Evolutionary conservation across 345 rosid genomes (phyloP).

Genomic region (Acer saccharum): DNA sequence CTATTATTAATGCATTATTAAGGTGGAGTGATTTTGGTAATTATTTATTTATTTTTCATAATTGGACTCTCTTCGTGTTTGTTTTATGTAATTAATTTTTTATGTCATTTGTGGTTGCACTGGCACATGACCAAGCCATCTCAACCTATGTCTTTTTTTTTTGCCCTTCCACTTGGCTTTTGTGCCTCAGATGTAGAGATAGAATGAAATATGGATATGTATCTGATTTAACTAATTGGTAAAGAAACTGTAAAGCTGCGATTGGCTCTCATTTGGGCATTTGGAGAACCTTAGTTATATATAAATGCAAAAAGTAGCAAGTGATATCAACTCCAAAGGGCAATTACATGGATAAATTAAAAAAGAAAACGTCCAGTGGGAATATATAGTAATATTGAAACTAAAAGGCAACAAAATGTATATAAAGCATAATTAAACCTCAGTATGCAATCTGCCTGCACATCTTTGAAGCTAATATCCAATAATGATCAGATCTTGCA

Average conservation of each 20-base stretch:
- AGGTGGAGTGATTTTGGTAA: no score
- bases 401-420: not conserved
- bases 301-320: not conserved
- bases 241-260: not conserved
- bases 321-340: not conserved
- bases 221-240: not conserved
- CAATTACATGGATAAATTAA: not conserved
- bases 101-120: not conserved
- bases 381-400: not conserved
- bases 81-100: not conserved
- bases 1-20: not conserved
- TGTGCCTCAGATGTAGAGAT: conserved; percentile 1
- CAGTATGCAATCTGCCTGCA: not conserved
- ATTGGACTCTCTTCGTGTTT: not conserved
- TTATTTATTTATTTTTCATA: no score
- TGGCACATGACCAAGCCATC: not conserved
- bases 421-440: not conserved
- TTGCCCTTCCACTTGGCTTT: not conserved
- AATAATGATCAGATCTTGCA: not conserved
- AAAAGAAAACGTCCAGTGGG: not conserved
- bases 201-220: not conserved
- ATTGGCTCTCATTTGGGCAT: not conserved
- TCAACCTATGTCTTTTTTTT: not conserved
- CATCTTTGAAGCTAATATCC: not conserved
- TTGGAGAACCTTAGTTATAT: not conserved